These are phyloP conservation scores for Kregervanrija delftensis DNA, from an alignment of 805 yeast species.

Conservation along the genomic window DNA sequence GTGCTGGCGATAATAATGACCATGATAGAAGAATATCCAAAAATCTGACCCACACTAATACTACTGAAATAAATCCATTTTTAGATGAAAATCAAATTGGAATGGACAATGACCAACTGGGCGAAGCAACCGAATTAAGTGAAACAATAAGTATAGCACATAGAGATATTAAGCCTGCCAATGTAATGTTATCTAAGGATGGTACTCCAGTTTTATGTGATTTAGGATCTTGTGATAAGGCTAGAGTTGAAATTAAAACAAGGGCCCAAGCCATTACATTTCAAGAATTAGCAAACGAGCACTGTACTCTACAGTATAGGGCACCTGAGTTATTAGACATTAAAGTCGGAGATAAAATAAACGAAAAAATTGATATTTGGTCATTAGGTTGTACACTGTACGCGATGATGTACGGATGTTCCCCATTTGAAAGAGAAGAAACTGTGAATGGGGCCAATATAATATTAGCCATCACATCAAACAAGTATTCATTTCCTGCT, in stretches of 20 bases:
- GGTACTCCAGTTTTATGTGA: conserved; percentile 78
- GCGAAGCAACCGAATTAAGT: conserved; percentile 40
- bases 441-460: conserved; percentile 76
- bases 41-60: conserved; percentile 11
- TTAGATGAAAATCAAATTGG: conserved; percentile 25
- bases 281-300: conserved; percentile 78
- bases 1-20: not conserved
- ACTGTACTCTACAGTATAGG: conserved; percentile 78
- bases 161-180: conserved; percentile 84
- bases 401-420: conserved; percentile 65
- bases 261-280: conserved; percentile 68
- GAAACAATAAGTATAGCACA: conserved; percentile 72
- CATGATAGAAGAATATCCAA: conserved; percentile 9
- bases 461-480: conserved; percentile 66
- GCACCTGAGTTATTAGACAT: conserved; percentile 89
- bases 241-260: conserved; percentile 45
- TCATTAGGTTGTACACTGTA: conserved; percentile 81
- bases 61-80: too few species aligned
- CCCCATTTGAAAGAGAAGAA: conserved; percentile 86
- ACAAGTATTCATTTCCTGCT: conserved; percentile 52
- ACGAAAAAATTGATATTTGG: conserved; percentile 85
- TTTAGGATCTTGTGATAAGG: conserved; percentile 71
- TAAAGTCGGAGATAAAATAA: conserved; percentile 53
- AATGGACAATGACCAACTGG: conserved; percentile 8
- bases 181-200: conserved; percentile 69